phyloP scores from a whole-genome alignment of 495 filamentous ascomycete species.

The Aspergillus coremiiformis region DNA sequence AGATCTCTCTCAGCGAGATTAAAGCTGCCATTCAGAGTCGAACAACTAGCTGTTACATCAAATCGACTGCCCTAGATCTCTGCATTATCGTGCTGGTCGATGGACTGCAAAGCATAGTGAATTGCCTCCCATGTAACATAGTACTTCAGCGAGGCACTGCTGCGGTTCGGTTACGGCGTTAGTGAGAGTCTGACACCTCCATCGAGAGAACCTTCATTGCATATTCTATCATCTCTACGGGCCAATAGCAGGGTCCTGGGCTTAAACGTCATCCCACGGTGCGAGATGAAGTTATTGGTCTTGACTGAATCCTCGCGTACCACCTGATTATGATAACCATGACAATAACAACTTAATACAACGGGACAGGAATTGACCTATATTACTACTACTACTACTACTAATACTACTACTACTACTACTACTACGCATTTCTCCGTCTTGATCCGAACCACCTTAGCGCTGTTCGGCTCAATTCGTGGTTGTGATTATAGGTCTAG shows the following conservation, averaged over 20 bases:
- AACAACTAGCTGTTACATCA: background rate
- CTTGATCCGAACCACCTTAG: background rate
- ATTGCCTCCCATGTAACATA: background rate
- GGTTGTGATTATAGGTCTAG: background rate
- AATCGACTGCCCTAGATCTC: background rate
- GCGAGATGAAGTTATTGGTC: background rate
- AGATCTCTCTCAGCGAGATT: background rate
- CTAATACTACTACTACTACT: too few species aligned
- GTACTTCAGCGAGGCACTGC: background rate
- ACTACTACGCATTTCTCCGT: background rate
- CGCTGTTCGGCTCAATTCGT: background rate
- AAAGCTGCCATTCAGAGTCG: background rate
- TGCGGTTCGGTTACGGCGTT: background rate
- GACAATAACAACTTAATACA: background rate
- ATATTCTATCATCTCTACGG: background rate
- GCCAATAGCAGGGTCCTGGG: background rate
- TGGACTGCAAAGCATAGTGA: background rate
- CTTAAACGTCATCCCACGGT: background rate
- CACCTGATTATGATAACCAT: background rate
- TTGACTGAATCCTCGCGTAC: background rate
- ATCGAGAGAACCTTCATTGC: conserved; percentile 1
- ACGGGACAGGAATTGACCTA: background rate
- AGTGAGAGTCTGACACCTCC: background rate
- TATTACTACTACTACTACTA: too few species aligned
- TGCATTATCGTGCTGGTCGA: background rate